Conservation (phyloP, 2,329 filamentous ascomycete species). For the Venturia oleaginea region DNA sequence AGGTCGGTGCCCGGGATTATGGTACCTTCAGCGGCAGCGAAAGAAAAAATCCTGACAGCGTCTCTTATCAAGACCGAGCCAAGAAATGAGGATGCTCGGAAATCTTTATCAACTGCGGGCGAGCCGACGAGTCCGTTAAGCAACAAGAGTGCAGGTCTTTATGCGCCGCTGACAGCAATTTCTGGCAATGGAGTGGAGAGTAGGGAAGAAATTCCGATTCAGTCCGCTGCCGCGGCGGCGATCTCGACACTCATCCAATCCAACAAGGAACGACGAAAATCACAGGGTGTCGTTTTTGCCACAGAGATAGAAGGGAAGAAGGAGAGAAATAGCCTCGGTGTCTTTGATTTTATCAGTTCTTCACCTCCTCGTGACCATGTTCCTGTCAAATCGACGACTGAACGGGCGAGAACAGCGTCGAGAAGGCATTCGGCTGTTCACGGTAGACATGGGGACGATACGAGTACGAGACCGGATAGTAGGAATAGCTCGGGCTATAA, state of each 20-base stretch:
- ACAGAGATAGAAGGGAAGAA: neutral
- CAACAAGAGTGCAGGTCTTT: conserved; percentile 21
- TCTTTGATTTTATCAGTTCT: conserved; percentile 29
- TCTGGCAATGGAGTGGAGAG: conserved; percentile 19
- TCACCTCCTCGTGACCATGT: conserved; percentile 21
- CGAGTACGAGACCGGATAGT: neutral
- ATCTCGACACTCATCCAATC: conserved; percentile 2
- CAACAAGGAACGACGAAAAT: neutral
- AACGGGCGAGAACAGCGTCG: conserved; percentile 21
- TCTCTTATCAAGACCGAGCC: conserved; percentile 1
- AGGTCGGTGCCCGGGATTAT: conserved; percentile 13
- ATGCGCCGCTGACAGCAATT: conserved; percentile 13
- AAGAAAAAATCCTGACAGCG: conserved; percentile 11
- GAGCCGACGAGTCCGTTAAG: conserved; percentile 26
- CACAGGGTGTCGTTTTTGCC: neutral
- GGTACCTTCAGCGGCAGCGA: conserved; percentile 21
- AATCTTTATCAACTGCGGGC: conserved; percentile 16
- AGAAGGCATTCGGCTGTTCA: conserved; percentile 27
- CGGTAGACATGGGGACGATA: conserved; percentile 14
- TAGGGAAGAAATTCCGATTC: conserved; percentile 12
- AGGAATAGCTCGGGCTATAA: conserved; percentile 13
- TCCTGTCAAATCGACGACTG: conserved; percentile 25
- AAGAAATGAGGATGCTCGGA: neutral
- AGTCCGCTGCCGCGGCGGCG: neutral
- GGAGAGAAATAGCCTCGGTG: conserved; percentile 21